phyloP scores from a whole-genome alignment of 768 basidiomycete genomes.

The Naganishia antarctica region DNA sequence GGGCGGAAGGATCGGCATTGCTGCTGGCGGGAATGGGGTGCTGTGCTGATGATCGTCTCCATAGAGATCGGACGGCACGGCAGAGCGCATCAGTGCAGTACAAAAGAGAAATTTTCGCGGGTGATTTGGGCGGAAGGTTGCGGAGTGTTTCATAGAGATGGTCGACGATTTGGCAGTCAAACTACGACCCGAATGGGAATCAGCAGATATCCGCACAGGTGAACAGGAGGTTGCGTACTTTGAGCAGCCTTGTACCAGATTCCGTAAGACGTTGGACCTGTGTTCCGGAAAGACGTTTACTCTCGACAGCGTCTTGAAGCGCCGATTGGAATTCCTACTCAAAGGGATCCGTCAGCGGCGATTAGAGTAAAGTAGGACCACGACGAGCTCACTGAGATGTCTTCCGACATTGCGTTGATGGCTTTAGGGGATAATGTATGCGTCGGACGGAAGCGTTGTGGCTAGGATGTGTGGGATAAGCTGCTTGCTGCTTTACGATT shows the following conservation, averaged over 20 bases:
- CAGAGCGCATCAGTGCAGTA: slow-evolving; percentile 14
- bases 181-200: not conserved
- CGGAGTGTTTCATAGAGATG: not conserved
- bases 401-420: slow-evolving; percentile 16
- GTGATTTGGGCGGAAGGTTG: not conserved
- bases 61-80: slow-evolving; percentile 8
- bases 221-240: not conserved
- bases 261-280: slow-evolving; percentile 4
- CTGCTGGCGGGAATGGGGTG: not conserved
- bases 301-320: not conserved
- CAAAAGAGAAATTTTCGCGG: not conserved
- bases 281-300: slow-evolving; percentile 4
- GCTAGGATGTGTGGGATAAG: too few species aligned
- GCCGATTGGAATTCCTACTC: not conserved
- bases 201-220: not conserved
- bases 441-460: too few species aligned
- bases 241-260: slow-evolving; percentile 7
- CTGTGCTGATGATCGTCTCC: not conserved
- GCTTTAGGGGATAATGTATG: too few species aligned
- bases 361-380: not conserved
- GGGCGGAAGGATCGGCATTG: not conserved
- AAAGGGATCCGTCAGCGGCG: not conserved
- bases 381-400: slow-evolving; percentile 3
- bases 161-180: slow-evolving; percentile 8
- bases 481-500: too few species aligned